phyloP scores from a whole-genome alignment of 805 yeast species.

The Wickerhamiella galacta region DNA sequence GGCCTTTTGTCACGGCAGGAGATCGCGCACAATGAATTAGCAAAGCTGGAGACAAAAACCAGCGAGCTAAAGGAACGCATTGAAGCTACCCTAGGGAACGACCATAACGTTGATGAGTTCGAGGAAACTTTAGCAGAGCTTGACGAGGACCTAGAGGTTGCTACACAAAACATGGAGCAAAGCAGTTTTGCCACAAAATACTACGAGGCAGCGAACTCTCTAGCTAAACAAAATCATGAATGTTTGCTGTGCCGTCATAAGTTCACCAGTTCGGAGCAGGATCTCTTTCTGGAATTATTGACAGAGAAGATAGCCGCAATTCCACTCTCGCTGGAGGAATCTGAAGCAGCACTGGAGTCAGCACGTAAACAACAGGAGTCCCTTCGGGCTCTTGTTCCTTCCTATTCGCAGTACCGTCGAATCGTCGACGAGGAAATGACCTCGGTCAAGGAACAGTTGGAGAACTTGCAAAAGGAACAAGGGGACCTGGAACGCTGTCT shows the following conservation, averaged over 20 bases:
- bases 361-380: constrained; percentile 6
- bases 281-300: constrained; percentile 10
- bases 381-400: constrained; percentile 6
- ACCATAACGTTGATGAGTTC: constrained; percentile 22
- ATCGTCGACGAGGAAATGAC: too few species aligned
- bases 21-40: constrained; percentile 4
- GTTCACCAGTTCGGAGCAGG: constrained; percentile 28
- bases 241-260: constrained; percentile 62
- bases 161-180: constrained; percentile 50
- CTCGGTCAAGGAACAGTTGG: too few species aligned
- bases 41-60: not conserved
- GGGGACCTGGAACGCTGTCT: too few species aligned
- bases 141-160: constrained; percentile 44
- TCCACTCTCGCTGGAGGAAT: constrained; percentile 21
- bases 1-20: too few species aligned
- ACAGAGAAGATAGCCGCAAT: constrained; percentile 22
- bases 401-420: too few species aligned
- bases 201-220: constrained; percentile 49
- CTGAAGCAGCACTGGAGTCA: constrained; percentile 20
- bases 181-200: constrained; percentile 52
- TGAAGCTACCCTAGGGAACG: not conserved
- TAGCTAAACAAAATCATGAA: constrained; percentile 38
- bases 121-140: constrained; percentile 24
- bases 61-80: not conserved
- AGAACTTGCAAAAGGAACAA: too few species aligned